Evolutionary conservation across 2,329 filamentous ascomycete genomes (phyloP), one percentile per base, ranked within the genome.

Genomic region (Didymella lethalis): DNA sequence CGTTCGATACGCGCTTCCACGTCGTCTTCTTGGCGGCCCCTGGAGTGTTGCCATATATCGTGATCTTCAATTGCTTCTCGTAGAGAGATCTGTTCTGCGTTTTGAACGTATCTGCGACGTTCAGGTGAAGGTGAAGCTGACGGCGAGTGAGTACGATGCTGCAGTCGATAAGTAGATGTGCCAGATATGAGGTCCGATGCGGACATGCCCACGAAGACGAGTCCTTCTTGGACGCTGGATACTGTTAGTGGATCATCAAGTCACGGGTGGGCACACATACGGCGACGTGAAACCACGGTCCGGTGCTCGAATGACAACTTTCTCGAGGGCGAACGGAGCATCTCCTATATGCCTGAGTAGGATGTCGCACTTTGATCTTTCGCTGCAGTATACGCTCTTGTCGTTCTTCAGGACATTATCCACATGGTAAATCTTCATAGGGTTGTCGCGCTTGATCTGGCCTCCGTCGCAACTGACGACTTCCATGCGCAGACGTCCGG

Each of bases 171-270:
- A 60, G 88, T 84, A 7, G 90, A 85, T 11, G 92, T 95, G 57
- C 89, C 85, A 20, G 83, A 85, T 43, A 95, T 79, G 1, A 95
- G 80, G 60, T 95, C 89, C 65, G 96, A 88, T 36, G 88, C 86
- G 40, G 88, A 85, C 93, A 97, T 97, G 45, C 91, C 86, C 28
- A 98, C 85, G 72, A 97, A 97, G 0, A 98, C 86, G 84, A 97
- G 89, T 44, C 95, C 94, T 83, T 96, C 91, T 77, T 94, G 89
- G 52, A 97, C 89, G 53, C 91, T 94, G 73, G 56, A 50, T 16
- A 57, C 57, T 49, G 69, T 82, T 64, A 83, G 77, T 46, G 59
- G 44, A 40, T 38, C 52, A 59, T 55, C 53, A 57, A 54, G 43
- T 26, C 16, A 48, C n/a, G 38, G 46, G 25, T 18, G 45, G 52